A percentile compares a stretch with the other conserved stretches of the same genome.
These are phyloP conservation scores for Beauveria varroae DNA, from an alignment of 2,329 filamentous ascomycete genomes.

Conservation along the genomic window DNA sequence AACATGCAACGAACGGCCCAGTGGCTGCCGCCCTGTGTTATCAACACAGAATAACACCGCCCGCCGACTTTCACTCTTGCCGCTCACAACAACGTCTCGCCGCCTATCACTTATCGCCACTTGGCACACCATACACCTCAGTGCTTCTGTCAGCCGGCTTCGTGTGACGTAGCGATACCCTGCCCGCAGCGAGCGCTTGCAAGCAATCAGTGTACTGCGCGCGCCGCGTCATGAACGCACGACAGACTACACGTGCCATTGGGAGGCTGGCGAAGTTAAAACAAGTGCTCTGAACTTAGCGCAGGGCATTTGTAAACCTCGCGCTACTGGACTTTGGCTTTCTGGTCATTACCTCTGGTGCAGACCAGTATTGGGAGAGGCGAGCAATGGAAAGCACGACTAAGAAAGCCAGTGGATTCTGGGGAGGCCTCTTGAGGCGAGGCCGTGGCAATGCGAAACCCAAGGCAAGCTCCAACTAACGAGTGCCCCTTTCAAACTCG, in stretches of 20 bases:
- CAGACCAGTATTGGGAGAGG: neutral
- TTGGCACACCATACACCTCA: neutral
- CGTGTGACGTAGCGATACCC: neutral
- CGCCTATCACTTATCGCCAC: neutral
- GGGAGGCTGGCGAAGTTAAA: neutral
- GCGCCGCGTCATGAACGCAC: slow-evolving; percentile 3
- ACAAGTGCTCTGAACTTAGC: neutral
- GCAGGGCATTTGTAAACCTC: neutral
- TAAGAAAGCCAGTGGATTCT: slow-evolving; percentile 39
- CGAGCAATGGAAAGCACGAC: slow-evolving; percentile 21
- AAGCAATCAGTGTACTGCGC: neutral
- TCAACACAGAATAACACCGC: neutral
- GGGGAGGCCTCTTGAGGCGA: slow-evolving; percentile 41
- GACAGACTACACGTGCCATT: neutral
- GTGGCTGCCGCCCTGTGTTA: neutral
- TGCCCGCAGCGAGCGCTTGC: neutral
- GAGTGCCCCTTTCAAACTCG: neutral
- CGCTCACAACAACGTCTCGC: neutral
- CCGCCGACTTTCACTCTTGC: neutral
- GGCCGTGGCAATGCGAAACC: slow-evolving; percentile 32
- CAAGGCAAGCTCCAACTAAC: slow-evolving; percentile 11
- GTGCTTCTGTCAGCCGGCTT: neutral
- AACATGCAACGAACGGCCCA: neutral
- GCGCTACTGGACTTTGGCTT: neutral
- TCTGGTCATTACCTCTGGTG: neutral